Conservation (phyloP, 805 yeast species). For the Spathaspora sp. region DNA sequence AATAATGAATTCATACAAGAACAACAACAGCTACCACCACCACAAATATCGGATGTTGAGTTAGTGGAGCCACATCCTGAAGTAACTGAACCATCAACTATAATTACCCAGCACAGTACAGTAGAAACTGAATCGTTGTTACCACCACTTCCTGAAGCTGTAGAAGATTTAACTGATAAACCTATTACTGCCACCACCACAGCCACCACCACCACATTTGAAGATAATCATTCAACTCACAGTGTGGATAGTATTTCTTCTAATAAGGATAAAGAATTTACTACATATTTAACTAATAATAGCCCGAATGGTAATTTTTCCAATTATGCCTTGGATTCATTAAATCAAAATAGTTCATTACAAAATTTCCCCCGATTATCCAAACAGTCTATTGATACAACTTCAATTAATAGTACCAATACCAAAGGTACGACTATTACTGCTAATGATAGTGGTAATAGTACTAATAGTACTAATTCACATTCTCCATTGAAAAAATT, state of each 20-base stretch:
- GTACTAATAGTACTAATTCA: neutral
- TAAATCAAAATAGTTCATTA: slow-evolving; percentile 4
- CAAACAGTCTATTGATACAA: neutral
- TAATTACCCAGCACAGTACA: neutral
- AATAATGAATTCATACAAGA: neutral
- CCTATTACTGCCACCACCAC: neutral
- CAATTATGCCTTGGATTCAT: slow-evolving; percentile 15
- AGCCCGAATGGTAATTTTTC: slow-evolving; percentile 4
- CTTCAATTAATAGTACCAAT: neutral
- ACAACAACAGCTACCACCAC: neutral
- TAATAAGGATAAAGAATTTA: neutral
- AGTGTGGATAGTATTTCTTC: neutral
- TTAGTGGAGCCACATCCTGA: neutral
- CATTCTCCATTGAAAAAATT: slow-evolving; percentile 29
- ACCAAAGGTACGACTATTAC: neutral
- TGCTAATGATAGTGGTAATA: neutral
- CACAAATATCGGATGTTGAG: neutral
- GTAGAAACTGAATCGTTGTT: slow-evolving; percentile 16
- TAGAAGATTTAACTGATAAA: slow-evolving; percentile 8
- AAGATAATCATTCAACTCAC: slow-evolving; percentile 5
- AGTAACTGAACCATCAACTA: neutral
- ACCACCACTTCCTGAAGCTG: slow-evolving; percentile 27
- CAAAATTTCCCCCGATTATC: slow-evolving; percentile 10
- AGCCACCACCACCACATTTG: neutral
- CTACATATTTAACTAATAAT: neutral